Evolutionary conservation across 1,139 yeast genomes (phyloP), one percentile per base, ranked within the genome.

Genomic region (Arxiozyma bovina): DNA sequence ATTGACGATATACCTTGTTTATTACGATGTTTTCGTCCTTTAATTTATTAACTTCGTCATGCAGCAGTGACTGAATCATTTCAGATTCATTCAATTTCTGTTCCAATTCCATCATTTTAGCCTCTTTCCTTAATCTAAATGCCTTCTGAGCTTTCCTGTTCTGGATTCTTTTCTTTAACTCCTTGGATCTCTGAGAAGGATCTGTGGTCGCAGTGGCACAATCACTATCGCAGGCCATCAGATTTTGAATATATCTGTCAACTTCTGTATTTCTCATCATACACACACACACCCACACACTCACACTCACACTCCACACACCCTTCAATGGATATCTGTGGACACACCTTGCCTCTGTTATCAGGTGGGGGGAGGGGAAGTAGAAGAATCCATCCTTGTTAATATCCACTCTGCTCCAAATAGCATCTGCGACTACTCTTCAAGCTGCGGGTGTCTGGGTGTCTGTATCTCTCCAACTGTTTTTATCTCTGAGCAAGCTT

Each of bases 71-170:
- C 55, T 82, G 79, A 61, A 83, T 86, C 46, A 69, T 71, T 66
- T 88, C 93, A 48, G 87, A 79, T 58, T 77, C 75, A 42, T 74
- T 71, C 58, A 88, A 71, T 64, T 82, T 82, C 3, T 72, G 73
- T 62, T 86, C 85, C 52, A 88, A 74, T 59, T 84, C 90, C 63
- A 83, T 84, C 57, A 88, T 72, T 61, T 80, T 81, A 54, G 82
- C 80, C 67, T 87, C 95, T 67, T 87, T 87, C 52, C 96, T 80
- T 68, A 87, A 94, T 59, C 96, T 76, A 71, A 88, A 88, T 1
- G 96, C 96, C 60, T 93, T 75, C 70, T 88, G 96, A 0, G 96
- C 96, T 5, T 93, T 94, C 63, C 96, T 74, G 67, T 89, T 89
- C 67, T 87, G 95, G 0, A 91, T 91, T 67, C 84, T 87, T 52